Percentiles rank a stretch among this genome's conserved stretches.
These are phyloP conservation scores for Angophora floribunda DNA, from an alignment of 345 rosid genomes.

Conservation along the genomic window DNA sequence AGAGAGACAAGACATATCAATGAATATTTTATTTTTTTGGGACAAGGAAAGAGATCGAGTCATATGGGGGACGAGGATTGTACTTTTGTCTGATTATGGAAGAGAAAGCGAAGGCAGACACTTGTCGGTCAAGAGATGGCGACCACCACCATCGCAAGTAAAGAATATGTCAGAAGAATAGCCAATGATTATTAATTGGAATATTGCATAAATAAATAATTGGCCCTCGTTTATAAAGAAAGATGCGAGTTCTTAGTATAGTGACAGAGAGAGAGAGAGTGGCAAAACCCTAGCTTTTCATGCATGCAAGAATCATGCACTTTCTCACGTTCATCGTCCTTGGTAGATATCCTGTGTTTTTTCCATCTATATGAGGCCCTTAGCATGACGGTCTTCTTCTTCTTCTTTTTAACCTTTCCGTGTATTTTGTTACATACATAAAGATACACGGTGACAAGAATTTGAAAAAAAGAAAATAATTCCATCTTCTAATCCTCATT, in stretches of 20 bases:
- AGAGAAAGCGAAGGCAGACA: not conserved
- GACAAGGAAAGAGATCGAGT: not conserved
- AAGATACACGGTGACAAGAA: not conserved
- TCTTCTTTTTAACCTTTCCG: not conserved
- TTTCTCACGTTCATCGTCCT: not conserved
- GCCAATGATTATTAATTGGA: not conserved
- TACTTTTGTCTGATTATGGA: not conserved
- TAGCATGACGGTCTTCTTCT: not conserved
- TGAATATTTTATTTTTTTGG: not conserved
- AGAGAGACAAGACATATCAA: not conserved
- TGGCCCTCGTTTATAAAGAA: not conserved
- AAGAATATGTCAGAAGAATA: constrained; percentile 33
- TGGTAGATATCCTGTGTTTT: not conserved
- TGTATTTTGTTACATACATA: not conserved
- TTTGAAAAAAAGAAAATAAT: not conserved
- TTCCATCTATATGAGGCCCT: not conserved
- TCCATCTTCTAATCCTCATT: not conserved
- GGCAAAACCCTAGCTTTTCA: not conserved
- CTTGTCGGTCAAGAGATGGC: not conserved
- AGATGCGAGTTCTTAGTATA: not conserved
- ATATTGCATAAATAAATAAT: not conserved
- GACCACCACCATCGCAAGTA: constrained; percentile 28
- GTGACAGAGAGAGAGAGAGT: not conserved
- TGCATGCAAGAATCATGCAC: not conserved
- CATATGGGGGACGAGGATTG: not conserved